Base-by-base conservation (phyloP, 2,329 filamentous ascomycete species). In the Mycosphaerella sp. region DNA sequence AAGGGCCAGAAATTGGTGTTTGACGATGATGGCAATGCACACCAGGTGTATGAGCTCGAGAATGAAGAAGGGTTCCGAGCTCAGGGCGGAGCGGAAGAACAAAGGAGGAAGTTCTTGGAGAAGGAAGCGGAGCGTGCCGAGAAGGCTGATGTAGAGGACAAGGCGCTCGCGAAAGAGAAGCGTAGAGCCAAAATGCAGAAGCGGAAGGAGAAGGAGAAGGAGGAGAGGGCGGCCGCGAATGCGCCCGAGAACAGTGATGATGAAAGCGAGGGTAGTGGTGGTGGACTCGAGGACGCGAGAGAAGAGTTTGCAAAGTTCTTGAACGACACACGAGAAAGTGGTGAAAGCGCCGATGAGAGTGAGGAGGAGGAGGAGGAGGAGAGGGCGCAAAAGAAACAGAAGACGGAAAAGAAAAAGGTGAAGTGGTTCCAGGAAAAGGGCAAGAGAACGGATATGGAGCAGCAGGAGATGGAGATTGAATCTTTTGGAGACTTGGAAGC, bases 1-100 rank as follows among this genome's bases (percentile, higher is more conserved):
- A 87, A 86, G 67, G 87, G 89, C 10, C 85, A 82, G 40, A 95
- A 93, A 69, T 75, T 96, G 6, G 79, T 96, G 4, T 98, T 92
- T 69, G 92, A 97, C 72, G 91, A 95, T 45, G 89, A 96, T 32
- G 92, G 91, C 62, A 84, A 87, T 58, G 79, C 90, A 2, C 90
- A 93, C 70, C 82, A 87, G 59, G 71, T 95, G 11, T 96, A 97
- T 74, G 87, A 95, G 69, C 83, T 98, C 62, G 86, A 92, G 67
- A 82, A 87, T 70, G 89, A 96, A 72, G 83, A 85, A 0, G 82
- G 84, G 60, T 98, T 97, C 78, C 78, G 77, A 59, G 79, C 81
- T 39, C 80, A 84, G 51, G 93, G 92, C 36, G 76, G 84, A 23
- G 86, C 88, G 2, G 86, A 90, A 61, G 80, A 81, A 46, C 89